Evolutionary conservation across 2,329 filamentous ascomycete species (phyloP).

Genomic region (Fusarium sp.): DNA sequence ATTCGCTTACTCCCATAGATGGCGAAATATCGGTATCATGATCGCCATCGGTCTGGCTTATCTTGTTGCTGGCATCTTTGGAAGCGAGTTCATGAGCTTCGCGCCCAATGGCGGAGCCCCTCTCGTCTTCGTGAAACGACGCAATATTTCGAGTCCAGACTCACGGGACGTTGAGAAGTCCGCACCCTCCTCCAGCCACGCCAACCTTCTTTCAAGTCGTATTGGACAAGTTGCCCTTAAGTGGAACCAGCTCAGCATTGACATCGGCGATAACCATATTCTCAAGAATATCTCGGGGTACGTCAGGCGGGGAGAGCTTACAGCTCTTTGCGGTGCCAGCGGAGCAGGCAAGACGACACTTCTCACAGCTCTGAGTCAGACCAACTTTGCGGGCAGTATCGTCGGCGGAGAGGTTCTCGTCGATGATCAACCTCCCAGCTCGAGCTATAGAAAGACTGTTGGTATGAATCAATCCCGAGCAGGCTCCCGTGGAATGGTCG

Average conservation of each 20-base stretch:
- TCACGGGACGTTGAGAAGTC: neutral
- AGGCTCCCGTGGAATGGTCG: rapidly evolving
- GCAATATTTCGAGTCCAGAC: neutral
- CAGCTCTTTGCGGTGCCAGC: neutral
- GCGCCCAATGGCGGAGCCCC: neutral
- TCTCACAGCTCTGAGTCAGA: neutral
- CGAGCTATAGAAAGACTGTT: neutral
- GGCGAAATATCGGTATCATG: neutral
- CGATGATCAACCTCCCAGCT: neutral
- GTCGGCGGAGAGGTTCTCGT: neutral
- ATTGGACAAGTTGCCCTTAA: neutral
- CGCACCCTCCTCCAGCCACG: neutral
- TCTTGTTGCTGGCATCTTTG: neutral
- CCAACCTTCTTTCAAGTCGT: neutral
- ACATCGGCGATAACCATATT: neutral
- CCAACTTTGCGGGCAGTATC: neutral
- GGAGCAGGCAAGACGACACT: neutral
- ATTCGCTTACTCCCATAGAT: neutral
- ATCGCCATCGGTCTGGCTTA: neutral
- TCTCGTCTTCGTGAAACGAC: neutral
- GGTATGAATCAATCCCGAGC: neutral
- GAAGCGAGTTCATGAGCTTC: neutral
- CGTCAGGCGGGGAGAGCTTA: neutral
- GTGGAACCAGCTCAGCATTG: neutral
- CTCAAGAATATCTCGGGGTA: neutral